Conservation (phyloP, 495 filamentous ascomycete species). For the Trichoderma asperelloides region DNA sequence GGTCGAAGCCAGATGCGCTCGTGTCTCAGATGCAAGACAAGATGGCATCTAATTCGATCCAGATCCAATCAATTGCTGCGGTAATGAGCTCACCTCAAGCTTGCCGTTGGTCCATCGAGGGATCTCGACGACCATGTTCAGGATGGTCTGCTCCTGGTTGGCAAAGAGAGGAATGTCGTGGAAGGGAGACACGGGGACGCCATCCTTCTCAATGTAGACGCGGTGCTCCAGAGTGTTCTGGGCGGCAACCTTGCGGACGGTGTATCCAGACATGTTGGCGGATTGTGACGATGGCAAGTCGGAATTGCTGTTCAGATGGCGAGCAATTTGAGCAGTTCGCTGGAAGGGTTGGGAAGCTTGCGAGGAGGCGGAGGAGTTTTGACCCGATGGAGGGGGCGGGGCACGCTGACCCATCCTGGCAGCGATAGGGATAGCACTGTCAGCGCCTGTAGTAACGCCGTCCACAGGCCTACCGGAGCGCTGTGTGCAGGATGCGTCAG, state of each 20-base stretch:
- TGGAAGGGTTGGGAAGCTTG: conserved; percentile 27
- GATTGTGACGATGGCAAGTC: conserved; percentile 12
- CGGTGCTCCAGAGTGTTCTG: conserved; percentile 94
- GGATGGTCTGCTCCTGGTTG: conserved; percentile 82
- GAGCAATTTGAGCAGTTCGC: conserved; percentile 47
- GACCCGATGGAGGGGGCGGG: conserved; percentile 6
- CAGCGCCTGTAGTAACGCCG: not conserved
- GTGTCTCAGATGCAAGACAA: not conserved
- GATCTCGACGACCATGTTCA: conserved; percentile 99
- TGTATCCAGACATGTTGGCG: conserved; percentile 50
- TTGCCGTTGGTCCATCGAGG: conserved; percentile 99
- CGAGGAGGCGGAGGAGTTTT: conserved; percentile 19
- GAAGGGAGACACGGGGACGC: conserved; percentile 85
- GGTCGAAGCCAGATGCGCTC: not conserved
- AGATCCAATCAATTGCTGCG: not conserved
- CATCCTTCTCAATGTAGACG: conserved; percentile 96
- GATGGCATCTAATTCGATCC: not conserved
- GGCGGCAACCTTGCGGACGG: conserved; percentile 74
- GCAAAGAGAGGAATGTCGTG: conserved; percentile 98
- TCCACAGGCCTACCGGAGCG: not conserved
- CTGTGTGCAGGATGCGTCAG: not conserved
- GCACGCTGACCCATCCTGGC: conserved; percentile 5
- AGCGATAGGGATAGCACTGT: not conserved
- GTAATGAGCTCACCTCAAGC: conserved; percentile 64
- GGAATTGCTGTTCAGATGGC: conserved; percentile 34